Evolutionary conservation across 2,329 filamentous ascomycete genomes (phyloP), one percentile per base, ranked within the genome.

Genomic region (Pseudogymnoascus sp.): DNA sequence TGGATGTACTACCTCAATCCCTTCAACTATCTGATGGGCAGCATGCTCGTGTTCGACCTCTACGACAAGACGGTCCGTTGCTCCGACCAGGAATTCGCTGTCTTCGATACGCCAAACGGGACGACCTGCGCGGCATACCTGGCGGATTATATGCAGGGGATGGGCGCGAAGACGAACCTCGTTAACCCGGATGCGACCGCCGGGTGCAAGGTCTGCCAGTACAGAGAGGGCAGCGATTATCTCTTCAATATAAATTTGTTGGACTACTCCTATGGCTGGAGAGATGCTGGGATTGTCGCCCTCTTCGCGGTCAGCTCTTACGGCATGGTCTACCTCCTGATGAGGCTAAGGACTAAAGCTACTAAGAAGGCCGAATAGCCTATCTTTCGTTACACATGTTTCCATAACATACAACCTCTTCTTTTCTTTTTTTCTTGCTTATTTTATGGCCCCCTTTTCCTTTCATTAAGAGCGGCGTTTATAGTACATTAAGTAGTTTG

Each of bases 201-300:
- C 0, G 76, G 72, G 0, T 90, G 88, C 70, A 72, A 73, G 38
- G 85, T 89, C 0, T 90, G 87, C 68, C 77, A 83, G 65, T 90
- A 84, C 70, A 72, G 71, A 1, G 72, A 69, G n/a, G 86, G 85
- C 0, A 76, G 79, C 4, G 86, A 88, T 63, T 90, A 87, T 66
- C 70, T 90, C 2, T 67, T 72, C 2, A 83, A 78, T 0, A 66
- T 90, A 12, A 87, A 89, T 69, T 68, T 90, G 6, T 76, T 77
- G 0, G 78, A 83, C 3, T 83, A 88, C 66, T 83, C 78, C 64
- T 85, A 84, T 66, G 86, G 84, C 0, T 90, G 87, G 87, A 78
- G 87, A 58, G 79, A 90, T 72, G 83, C 83, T 0, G 87, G 69
- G 0, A 78, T 80, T 39, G 76, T 76, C 8, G 77, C 74, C 3